Base-by-base conservation (phyloP, 768 basidiomycete species). In the Tephrocybe sp. region DNA sequence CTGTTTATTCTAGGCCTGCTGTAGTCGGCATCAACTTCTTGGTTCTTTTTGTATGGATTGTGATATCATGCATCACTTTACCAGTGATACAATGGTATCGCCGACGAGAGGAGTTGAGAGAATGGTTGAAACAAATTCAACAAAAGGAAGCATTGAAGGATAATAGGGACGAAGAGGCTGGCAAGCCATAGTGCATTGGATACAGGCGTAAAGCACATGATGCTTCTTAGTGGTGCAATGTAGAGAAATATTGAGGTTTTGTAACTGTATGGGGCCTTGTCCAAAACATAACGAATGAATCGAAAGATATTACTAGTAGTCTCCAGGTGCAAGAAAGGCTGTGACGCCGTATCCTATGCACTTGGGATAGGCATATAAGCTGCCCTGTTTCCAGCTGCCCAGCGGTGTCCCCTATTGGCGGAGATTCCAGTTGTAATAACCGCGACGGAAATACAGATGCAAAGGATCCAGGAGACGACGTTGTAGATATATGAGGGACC, bases 321-420 rank as follows among this genome's bases (percentile, higher is more conserved):
- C 20, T 42, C 19, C 23, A 9, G 10, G n/a, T n/a, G n/a, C n/a
- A n/a, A n/a, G n/a, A n/a, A n/a, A n/a, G n/a, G n/a, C n/a, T n/a
- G n/a, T n/a, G n/a, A n/a, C n/a, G n/a, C n/a, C n/a, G n/a, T n/a
- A n/a, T 12, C 16, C 45, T 48, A 57, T 6, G 41, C 46, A 49
- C 33, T 31, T 13, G 45, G 36, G 35, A 80, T 75, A 16, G 67
- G 72, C 31, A 63, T 70, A 63, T 91, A 89, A 11, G 79, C n/a
- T n/a, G n/a, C 79, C 50, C 87, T 75, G 57, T 85, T 84, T 39
- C 88, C 88, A 32, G 88, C 88, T 34, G 88, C 88, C 89, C 89
- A 91, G 49, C 68, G 70, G 54, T 85, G 71, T 1, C 85, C 84
- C 49, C 72, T 72, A 52, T 80, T 77, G 2, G 84, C 83, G 45